Evolutionary conservation across 2,329 filamentous ascomycete genomes (phyloP).

Genomic region (Calonectria ilicicola): DNA sequence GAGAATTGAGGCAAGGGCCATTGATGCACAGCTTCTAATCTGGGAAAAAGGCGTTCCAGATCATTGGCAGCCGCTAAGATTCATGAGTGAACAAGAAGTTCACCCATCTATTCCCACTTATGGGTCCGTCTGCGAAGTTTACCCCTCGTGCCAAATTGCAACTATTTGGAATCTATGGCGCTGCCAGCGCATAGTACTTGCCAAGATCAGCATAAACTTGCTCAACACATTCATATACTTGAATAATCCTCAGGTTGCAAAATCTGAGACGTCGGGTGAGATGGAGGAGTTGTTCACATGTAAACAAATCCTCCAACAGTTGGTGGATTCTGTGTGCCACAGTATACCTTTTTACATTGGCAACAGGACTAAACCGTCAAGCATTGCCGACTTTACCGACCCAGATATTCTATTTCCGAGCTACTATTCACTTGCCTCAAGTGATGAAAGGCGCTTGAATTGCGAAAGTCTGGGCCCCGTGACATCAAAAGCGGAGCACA

Average conservation of each 20-base stretch:
- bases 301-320: neutral
- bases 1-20: conserved; percentile 3
- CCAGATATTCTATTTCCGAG: neutral
- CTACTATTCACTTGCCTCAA: neutral
- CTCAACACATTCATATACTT: neutral
- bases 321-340: conserved; percentile 20
- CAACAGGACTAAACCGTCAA: neutral
- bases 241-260: neutral
- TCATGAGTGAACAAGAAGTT: neutral
- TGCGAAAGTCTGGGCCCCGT: neutral
- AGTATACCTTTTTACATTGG: conserved; percentile 37
- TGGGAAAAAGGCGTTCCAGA: conserved; percentile 13
- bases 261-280: neutral
- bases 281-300: neutral
- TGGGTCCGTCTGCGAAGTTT: neutral
- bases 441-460: neutral
- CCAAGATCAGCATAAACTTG: neutral
- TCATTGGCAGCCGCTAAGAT: conserved; percentile 14
- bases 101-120: conserved; percentile 9
- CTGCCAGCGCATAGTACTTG: neutral
- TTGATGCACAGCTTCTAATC: conserved; percentile 1
- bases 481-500: neutral
- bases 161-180: conserved; percentile 19
- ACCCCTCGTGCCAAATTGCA: conserved; percentile 22
- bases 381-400: neutral